Evolutionary conservation across 768 basidiomycete genomes (phyloP), one percentile per base, ranked within the genome.

Genomic region (Suillus luteus): DNA sequence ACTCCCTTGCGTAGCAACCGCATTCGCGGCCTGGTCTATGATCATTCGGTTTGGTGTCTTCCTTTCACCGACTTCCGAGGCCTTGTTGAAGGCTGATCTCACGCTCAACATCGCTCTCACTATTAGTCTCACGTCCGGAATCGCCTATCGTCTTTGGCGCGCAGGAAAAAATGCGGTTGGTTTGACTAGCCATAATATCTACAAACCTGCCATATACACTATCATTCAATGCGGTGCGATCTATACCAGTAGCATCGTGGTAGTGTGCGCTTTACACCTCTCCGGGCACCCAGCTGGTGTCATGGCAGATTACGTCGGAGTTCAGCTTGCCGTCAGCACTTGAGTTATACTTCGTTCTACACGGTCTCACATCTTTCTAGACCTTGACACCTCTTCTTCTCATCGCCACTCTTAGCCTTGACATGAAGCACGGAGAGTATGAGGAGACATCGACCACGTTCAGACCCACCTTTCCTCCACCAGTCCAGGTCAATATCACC

Each of bases 211-310:
- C 3, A 65, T 70, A 14, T 64, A 62, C 62, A 67, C 64, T 22
- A 60, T 70, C 55, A 60, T 70, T 15, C 68, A 70, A 43, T 70
- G 66, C n/a, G 69, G 69, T 22, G 69, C 43, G 1, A 35, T 69
- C 11, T 67, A 63, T 38, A 63, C 68, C 2, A 55, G 37, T 6
- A 58, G 63, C 41, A 69, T 69, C 2, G 27, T 69, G 15, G 61
- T 69, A 11, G n/a, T 66, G 15, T 57, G 64, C 55, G 48, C 33
- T 14, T 19, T 70, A 27, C 24, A 61, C 19, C n/a, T 62, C 4
- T 38, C 40, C n/a, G 24, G 61, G 2, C 64, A 31, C 43, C 27
- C 22, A 10, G 49, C 37, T 17, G 55, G 46, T 15, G 12, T 60
- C 24, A 22, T 51, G 37, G 61, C 60, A 15, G 37, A 63, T 6